Base-by-base conservation (phyloP, 352 stramenopile species). In the Nothophytophthora sp. region DNA sequence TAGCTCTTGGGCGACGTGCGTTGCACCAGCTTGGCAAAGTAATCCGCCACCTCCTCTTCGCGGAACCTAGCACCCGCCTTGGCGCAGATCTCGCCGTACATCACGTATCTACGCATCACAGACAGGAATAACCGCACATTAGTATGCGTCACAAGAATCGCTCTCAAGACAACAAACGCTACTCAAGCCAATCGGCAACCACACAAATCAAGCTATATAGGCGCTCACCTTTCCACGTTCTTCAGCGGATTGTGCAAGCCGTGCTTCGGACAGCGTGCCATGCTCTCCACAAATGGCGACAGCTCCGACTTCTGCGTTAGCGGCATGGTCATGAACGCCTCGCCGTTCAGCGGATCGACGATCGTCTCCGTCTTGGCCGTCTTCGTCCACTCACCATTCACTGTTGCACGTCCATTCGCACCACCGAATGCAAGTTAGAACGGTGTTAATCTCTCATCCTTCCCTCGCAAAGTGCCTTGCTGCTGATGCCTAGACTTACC, bases 211-310 rank as follows among this genome's bases (percentile, higher is more conserved):
- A 29, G 13, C 18, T 23, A 32, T 22, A 27, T 43, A 11, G 19
- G 15, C 13, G 25, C 58, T 58, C 98, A 99, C 55, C 96, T 83
- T 52, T 99, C 91, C 27, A 96, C 78, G 65, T 98, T 98, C 82
- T 99, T 99, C 40, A 98, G 80, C 23, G 97, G 96, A 76, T 99
- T 99, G 83, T 99, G 97, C 38, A 99, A 70, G 1, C 97, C 97
- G 60, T 95, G 96, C 81, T 99, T 99, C 10, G 96, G 89, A 44
- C 93, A 96, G 23, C 63, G 80, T 12, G 65, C 73, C 74, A 99
- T 88, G 60, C 85, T 97, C 28, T 97, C 73, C 25, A 98, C 79
- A 54, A 99, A 99, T 2, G 87, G 85, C 42, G 72, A 40, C 11
- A 99, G 66, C 67, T 99, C 95, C 33, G 82, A 48, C 54, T 68